A percentile compares a stretch with the other conserved stretches of the same genome.
Evolutionary conservation across 1,284 basidiomycete genomes (phyloP).

Genomic region (Athelia sp.): DNA sequence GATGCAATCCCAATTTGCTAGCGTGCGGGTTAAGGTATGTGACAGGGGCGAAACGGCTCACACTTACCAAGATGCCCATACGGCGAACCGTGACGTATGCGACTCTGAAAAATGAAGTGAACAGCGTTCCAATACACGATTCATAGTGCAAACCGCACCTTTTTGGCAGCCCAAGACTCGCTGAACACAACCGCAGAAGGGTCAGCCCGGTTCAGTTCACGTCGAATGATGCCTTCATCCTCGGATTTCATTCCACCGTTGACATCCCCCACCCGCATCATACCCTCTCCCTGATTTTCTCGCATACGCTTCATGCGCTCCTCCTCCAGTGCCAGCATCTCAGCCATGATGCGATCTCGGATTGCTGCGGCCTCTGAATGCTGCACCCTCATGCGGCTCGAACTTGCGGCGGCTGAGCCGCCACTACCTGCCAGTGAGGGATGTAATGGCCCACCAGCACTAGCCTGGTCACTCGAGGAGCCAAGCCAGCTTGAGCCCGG

Average conservation of each 20-base stretch:
- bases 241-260: slow-evolving; percentile 63
- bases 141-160: slow-evolving; percentile 39
- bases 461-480: slow-evolving; percentile 16
- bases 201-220: slow-evolving; percentile 95
- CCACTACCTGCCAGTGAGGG: slow-evolving; percentile 24
- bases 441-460: slow-evolving; percentile 21
- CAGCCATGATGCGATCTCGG: slow-evolving; percentile 94
- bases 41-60: slow-evolving; percentile 3
- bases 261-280: slow-evolving; percentile 45
- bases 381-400: slow-evolving; percentile 63
- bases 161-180: slow-evolving; percentile 94
- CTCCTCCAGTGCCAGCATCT: slow-evolving; percentile 97
- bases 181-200: slow-evolving; percentile 93
- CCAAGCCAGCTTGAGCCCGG: slow-evolving; percentile 62
- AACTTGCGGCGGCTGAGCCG: slow-evolving; percentile 15
- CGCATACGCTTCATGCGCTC: slow-evolving; percentile 96
- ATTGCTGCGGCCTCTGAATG: slow-evolving; percentile 85
- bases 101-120: slow-evolving; percentile 49
- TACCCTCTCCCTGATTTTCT: slow-evolving; percentile 55
- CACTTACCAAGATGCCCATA: slow-evolving; percentile 89
- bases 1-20: slow-evolving; percentile 80
- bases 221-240: slow-evolving; percentile 88
- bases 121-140: slow-evolving; percentile 10
- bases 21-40: slow-evolving; percentile 8
- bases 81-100: slow-evolving; percentile 89